Evolutionary conservation across 441 rosid genomes (phyloP).

Genomic region (Aquilaria agallochum): DNA sequence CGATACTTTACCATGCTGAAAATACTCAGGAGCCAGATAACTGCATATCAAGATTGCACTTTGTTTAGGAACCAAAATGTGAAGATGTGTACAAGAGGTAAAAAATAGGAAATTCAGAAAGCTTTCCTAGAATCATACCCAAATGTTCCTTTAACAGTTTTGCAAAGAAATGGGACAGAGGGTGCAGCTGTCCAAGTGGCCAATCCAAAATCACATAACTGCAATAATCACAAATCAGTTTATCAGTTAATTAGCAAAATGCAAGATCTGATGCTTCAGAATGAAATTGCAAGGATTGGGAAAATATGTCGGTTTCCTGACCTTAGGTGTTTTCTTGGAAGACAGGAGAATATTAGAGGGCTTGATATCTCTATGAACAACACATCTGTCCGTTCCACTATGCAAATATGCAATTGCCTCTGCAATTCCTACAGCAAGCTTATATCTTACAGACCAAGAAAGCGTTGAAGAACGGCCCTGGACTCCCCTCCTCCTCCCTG

Average conservation of each 20-base stretch:
- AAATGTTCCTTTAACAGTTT: slow-evolving; percentile 98
- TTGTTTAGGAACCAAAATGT: not conserved
- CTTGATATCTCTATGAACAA: slow-evolving; percentile 96
- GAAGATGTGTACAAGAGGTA: not conserved
- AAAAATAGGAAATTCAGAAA: not conserved
- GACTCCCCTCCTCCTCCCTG: slow-evolving; percentile 71
- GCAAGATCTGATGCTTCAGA: not conserved
- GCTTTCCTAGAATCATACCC: slow-evolving; percentile 45
- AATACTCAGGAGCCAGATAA: slow-evolving; percentile 95
- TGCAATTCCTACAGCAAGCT: slow-evolving; percentile 84
- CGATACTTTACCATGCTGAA: slow-evolving; percentile 95
- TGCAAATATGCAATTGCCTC: slow-evolving; percentile 84
- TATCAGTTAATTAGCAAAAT: not conserved
- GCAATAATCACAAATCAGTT: slow-evolving; percentile 14
- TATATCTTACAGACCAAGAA: slow-evolving; percentile 83
- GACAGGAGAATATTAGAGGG: slow-evolving; percentile 98
- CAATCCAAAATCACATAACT: slow-evolving; percentile 98
- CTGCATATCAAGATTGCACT: slow-evolving; percentile 30
- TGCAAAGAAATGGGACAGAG: slow-evolving; percentile 95
- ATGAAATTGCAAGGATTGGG: not conserved
- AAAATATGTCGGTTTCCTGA: slow-evolving; percentile 14
- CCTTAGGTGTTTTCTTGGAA: slow-evolving; percentile 88
- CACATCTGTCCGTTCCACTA: slow-evolving; percentile 90
- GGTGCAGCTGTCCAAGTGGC: slow-evolving; percentile 98
- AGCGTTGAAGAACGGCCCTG: slow-evolving; percentile 41